Evolutionary conservation across 2,329 filamentous ascomycete species (phyloP).

Genomic region (Pezicula rhizophila): DNA sequence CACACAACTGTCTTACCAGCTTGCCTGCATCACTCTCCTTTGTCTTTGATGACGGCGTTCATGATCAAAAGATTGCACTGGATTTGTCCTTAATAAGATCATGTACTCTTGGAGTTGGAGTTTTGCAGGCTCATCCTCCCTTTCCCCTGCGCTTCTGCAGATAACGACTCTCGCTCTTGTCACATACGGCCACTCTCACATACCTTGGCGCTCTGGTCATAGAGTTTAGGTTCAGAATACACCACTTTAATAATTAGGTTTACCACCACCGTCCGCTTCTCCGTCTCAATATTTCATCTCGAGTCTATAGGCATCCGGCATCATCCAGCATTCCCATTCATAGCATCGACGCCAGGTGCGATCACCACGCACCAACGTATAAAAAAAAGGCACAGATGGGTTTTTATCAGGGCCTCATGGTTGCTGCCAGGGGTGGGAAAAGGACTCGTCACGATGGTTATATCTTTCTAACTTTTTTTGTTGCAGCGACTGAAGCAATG

Average conservation of each 20-base stretch:
- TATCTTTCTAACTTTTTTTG: conserved; percentile 18
- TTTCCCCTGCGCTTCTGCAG: conserved; percentile 17
- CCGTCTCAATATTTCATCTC: background rate
- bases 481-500: conserved; percentile 20
- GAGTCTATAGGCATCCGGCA: background rate
- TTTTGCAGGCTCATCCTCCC: conserved; percentile 13
- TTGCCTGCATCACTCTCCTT: conserved; percentile 1
- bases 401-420: conserved; percentile 9
- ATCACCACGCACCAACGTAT: background rate
- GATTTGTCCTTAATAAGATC: conserved; percentile 20
- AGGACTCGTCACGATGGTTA: conserved; percentile 22
- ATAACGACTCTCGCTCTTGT: conserved; percentile 23
- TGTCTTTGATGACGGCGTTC: conserved; percentile 12
- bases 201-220: conserved; percentile 3
- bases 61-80: conserved; percentile 17
- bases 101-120: conserved; percentile 15
- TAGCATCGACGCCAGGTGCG: background rate
- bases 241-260: background rate
- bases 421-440: conserved; percentile 12
- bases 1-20: background rate
- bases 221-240: background rate
- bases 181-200: conserved; percentile 15
- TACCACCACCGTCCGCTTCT: background rate
- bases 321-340: background rate
- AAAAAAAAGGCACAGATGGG: background rate